Percentiles rank a stretch among this genome's conserved stretches.
Conservation (phyloP, 495 filamentous ascomycete species). For the Extremus antarcticus region DNA sequence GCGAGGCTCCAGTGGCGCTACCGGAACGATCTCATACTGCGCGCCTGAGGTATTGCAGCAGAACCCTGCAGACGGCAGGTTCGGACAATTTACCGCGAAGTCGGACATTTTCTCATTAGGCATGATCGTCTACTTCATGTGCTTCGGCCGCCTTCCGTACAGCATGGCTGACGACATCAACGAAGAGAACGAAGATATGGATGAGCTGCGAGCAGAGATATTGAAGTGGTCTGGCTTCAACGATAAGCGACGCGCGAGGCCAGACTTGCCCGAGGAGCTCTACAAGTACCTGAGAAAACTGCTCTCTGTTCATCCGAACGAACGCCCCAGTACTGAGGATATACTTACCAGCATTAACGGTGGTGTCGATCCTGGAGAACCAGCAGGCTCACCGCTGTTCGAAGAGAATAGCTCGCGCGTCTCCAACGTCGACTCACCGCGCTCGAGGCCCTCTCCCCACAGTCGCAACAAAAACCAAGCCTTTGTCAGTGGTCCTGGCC, state of each 20-base stretch:
- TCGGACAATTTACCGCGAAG: constrained; percentile 88
- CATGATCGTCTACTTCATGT: constrained; percentile 97
- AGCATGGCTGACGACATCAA: constrained; percentile 67
- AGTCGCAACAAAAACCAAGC: constrained; percentile 15
- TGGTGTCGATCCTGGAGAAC: constrained; percentile 52
- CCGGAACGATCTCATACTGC: constrained; percentile 94
- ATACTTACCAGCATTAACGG: constrained; percentile 72
- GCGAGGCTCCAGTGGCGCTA: constrained; percentile 81
- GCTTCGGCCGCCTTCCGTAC: constrained; percentile 85
- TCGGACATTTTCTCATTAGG: constrained; percentile 94
- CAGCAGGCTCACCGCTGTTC: constrained; percentile 36
- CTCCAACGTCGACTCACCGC: constrained; percentile 44
- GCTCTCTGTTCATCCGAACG: constrained; percentile 62
- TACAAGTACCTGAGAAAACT: constrained; percentile 75
- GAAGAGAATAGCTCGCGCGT: constrained; percentile 49
- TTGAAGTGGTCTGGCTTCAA: constrained; percentile 77
- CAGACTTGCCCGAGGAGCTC: constrained; percentile 76
- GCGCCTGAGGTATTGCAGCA: constrained; percentile 81
- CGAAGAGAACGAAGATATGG: constrained; percentile 91
- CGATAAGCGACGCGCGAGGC: constrained; percentile 54
- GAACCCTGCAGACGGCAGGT: constrained; percentile 53
- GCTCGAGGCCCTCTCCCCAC: constrained; percentile 16
- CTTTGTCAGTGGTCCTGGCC: constrained; percentile 3
- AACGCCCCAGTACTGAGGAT: constrained; percentile 75
- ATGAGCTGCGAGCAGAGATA: constrained; percentile 77